phyloP scores from a whole-genome alignment of 768 basidiomycete species.

The Trametes punicea region DNA sequence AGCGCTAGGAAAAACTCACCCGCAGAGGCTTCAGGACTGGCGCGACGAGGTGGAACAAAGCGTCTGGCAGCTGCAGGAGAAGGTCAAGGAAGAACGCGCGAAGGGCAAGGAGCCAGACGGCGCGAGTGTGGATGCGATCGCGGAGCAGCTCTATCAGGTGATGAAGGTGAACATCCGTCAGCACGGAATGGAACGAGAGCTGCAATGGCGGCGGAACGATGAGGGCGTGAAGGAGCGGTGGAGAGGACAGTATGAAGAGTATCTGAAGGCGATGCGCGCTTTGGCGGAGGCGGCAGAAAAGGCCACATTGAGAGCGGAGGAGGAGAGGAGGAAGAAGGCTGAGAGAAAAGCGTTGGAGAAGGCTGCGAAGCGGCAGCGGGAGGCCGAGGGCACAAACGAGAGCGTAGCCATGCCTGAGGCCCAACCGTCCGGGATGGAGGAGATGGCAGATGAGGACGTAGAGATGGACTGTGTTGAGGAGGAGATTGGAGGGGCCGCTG shows the following conservation, averaged over 20 bases:
- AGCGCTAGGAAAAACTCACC: neutral
- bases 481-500: too few relatives aligned
- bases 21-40: neutral
- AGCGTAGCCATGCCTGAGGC: too few relatives aligned
- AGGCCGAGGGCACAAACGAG: neutral
- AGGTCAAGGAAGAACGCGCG: neutral
- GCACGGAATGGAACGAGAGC: neutral
- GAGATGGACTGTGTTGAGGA: too few relatives aligned
- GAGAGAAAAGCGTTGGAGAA: neutral
- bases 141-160: neutral
- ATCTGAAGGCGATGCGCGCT: neutral
- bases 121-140: neutral
- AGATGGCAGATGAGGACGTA: too few relatives aligned
- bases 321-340: neutral
- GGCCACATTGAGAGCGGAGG: neutral
- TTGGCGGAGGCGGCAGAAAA: neutral
- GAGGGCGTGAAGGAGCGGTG: neutral
- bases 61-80: neutral
- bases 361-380: neutral
- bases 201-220: neutral
- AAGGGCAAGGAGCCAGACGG: slow-evolving; percentile 1
- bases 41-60: neutral
- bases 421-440: too few relatives aligned
- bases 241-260: slow-evolving; percentile 6
- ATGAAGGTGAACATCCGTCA: neutral